These are phyloP conservation scores for Tulasnella sp. DNA, from an alignment of 768 basidiomycete genomes.

Conservation along the genomic window DNA sequence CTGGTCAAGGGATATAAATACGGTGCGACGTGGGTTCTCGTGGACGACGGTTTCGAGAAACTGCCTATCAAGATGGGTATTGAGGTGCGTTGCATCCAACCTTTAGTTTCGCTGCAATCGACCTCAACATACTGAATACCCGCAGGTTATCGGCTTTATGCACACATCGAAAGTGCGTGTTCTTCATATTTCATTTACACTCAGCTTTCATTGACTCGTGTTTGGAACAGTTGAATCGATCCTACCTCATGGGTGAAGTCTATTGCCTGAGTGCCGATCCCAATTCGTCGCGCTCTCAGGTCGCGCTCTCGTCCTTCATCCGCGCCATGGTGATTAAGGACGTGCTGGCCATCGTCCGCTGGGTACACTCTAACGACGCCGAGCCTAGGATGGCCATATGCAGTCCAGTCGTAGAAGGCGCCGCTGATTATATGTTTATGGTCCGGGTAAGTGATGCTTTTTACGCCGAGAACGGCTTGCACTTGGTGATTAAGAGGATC, in stretches of 20 bases:
- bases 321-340: conserved; percentile 64
- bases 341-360: conserved; percentile 70
- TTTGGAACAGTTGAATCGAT: conserved; percentile 65
- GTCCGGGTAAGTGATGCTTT: conserved; percentile 46
- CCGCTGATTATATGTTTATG: conserved; percentile 76
- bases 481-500: no score
- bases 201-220: neutral
- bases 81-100: conserved; percentile 32
- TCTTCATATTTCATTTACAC: no score
- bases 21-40: conserved; percentile 77
- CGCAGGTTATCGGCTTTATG: conserved; percentile 70
- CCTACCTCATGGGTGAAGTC: conserved; percentile 73
- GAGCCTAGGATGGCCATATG: conserved; percentile 85
- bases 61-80: conserved; percentile 74
- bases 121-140: no score
- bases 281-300: conserved; percentile 53
- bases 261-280: conserved; percentile 78
- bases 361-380: conserved; percentile 59
- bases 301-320: conserved; percentile 77
- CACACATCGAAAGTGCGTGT: conserved; percentile 44
- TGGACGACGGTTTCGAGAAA: conserved; percentile 72
- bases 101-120: no score
- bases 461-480: no score
- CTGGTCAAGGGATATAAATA: conserved; percentile 80
- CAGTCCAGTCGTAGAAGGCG: conserved; percentile 47